These are phyloP conservation scores for Przewalskia tangutica DNA, from an alignment of 257 asterid genomes.

Conservation along the genomic window DNA sequence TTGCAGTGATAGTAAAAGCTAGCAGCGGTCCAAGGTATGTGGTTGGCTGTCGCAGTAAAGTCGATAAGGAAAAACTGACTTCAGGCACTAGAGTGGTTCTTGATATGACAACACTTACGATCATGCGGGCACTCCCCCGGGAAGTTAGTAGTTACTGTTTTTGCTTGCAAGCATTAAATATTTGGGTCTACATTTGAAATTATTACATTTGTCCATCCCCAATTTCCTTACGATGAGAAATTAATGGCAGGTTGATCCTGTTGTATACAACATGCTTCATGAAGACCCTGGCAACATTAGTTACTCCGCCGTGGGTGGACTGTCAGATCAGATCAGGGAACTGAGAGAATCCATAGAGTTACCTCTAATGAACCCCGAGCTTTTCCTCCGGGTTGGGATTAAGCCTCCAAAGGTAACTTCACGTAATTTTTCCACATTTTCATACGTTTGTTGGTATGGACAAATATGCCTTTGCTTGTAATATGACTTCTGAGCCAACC, in stretches of 20 bases:
- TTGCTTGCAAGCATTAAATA: not conserved
- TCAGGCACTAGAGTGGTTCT: slow-evolving; percentile 95
- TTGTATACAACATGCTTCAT: slow-evolving; percentile 94
- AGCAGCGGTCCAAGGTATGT: slow-evolving; percentile 97
- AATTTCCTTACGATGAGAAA: not conserved
- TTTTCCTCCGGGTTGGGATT: slow-evolving; percentile 85
- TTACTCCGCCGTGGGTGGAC: slow-evolving; percentile 96
- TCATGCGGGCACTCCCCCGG: slow-evolving; percentile 98
- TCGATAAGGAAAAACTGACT: slow-evolving; percentile 88
- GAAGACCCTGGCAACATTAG: slow-evolving; percentile 98
- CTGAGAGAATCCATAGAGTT: slow-evolving; percentile 75
- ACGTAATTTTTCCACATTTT: not conserved
- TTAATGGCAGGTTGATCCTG: slow-evolving; percentile 80
- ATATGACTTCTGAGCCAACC: not conserved
- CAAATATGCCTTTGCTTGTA: not conserved
- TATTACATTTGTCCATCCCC: not conserved
- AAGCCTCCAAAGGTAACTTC: slow-evolving; percentile 83
- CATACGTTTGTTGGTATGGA: not conserved
- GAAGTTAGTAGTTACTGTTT: slow-evolving; percentile 42
- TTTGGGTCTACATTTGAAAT: not conserved
- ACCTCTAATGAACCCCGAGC: slow-evolving; percentile 96
- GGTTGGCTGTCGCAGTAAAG: slow-evolving; percentile 95
- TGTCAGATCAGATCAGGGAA: slow-evolving; percentile 89
- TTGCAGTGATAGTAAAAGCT: slow-evolving; percentile 86
- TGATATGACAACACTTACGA: slow-evolving; percentile 95